Evolutionary conservation across 129 eudicot genomes (phyloP).

Genomic region (Flaveria robusta): DNA sequence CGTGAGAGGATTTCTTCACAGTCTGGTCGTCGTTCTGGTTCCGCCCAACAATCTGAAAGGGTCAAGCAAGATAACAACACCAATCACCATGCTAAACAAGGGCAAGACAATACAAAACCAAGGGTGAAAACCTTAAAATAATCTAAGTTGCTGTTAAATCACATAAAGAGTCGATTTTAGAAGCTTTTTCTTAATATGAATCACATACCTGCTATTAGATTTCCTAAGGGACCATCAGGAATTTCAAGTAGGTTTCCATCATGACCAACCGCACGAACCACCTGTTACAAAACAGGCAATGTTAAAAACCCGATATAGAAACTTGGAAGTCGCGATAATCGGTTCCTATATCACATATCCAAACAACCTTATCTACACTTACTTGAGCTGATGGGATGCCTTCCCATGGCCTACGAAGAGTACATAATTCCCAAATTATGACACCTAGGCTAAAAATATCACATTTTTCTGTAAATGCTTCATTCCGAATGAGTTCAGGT

Average conservation of each 20-base stretch:
- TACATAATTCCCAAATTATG: conserved; percentile 88
- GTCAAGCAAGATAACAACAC: background rate
- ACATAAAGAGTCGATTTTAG: background rate
- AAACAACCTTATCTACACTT: conserved; percentile 20
- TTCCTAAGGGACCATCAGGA: conserved; percentile 81
- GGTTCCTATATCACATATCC: background rate
- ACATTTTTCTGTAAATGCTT: conserved; percentile 91
- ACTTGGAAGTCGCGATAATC: background rate
- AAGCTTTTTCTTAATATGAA: background rate
- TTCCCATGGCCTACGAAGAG: conserved; percentile 89
- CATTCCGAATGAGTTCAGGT: conserved; percentile 91
- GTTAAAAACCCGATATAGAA: background rate
- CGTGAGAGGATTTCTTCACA: conserved; percentile 75
- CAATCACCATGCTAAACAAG: background rate
- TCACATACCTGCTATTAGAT: conserved; percentile 64
- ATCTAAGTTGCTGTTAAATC: background rate
- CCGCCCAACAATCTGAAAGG: conserved; percentile 82
- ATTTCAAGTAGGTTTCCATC: conserved; percentile 68
- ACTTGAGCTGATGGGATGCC: conserved; percentile 83
- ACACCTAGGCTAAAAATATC: conserved; percentile 96
- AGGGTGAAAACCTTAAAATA: background rate
- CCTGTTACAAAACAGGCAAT: conserved; percentile 38
- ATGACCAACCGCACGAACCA: conserved; percentile 75
- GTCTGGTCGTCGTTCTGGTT: conserved; percentile 74
- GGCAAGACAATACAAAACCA: background rate